Conservation (phyloP, 2,329 filamentous ascomycete species). For the Trichoderma arundinaceum region DNA sequence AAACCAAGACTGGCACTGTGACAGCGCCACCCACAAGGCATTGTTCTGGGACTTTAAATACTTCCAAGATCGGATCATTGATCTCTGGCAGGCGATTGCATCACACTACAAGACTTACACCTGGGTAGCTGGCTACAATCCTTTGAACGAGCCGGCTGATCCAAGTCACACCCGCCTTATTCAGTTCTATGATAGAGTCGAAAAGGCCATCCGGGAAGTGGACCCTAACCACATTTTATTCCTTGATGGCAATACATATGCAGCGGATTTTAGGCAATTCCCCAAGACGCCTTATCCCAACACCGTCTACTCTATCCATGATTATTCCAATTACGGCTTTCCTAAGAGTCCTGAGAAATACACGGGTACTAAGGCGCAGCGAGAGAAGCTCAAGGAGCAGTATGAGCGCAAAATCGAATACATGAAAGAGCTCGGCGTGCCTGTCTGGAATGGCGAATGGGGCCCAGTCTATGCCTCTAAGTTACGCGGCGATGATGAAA, state of each 20-base stretch:
- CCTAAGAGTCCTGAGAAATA: neutral
- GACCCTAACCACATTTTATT: conserved; percentile 1
- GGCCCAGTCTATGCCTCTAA: conserved; percentile 2
- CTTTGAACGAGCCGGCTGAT: neutral
- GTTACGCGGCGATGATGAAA: neutral
- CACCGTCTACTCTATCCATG: neutral
- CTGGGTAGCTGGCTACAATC: neutral
- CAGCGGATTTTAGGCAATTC: neutral
- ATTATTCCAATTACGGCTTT: conserved; percentile 3
- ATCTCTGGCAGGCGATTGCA: conserved; percentile 4
- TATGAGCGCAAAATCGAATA: neutral
- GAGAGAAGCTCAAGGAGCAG: conserved; percentile 4
- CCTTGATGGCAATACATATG: conserved; percentile 5
- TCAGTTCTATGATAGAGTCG: neutral
- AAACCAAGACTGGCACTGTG: conserved; percentile 10
- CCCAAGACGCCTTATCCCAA: neutral
- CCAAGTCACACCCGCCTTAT: neutral
- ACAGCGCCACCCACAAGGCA: neutral
- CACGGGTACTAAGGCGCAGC: neutral
- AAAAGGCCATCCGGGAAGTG: conserved; percentile 8
- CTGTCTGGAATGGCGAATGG: conserved; percentile 4
- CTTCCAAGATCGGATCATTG: neutral
- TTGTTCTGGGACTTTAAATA: conserved; percentile 1
- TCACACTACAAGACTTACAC: neutral
- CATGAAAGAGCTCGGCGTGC: conserved; percentile 1